Conservation (phyloP, 805 yeast genomes). For the Pichia eremophila region DNA sequence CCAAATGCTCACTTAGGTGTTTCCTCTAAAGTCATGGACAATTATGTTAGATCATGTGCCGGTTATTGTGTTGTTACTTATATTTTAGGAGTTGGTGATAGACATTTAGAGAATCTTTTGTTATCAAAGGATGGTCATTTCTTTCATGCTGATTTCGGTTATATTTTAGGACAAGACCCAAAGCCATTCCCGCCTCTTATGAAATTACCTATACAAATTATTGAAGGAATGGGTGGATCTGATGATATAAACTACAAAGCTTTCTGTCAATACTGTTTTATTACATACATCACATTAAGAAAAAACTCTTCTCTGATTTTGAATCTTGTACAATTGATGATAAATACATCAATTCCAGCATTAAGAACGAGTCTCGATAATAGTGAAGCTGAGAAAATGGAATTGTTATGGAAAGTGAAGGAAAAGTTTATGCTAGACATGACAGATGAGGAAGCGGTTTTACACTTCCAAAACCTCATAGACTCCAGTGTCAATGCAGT, state of each 20-base stretch:
- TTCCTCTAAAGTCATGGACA: constrained; percentile 71
- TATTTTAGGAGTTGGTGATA: constrained; percentile 90
- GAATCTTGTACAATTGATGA: constrained; percentile 88
- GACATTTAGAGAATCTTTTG: constrained; percentile 86
- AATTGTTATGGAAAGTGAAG: constrained; percentile 83
- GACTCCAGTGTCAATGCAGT: constrained; percentile 92
- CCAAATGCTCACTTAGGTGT: constrained; percentile 37
- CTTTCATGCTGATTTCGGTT: constrained; percentile 98
- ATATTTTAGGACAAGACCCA: constrained; percentile 93
- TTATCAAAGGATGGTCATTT: constrained; percentile 73
- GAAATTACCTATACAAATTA: constrained; percentile 93
- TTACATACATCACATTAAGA: constrained; percentile 82
- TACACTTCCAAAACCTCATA: constrained; percentile 88
- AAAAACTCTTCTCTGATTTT: constrained; percentile 84
- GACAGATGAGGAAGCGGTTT: constrained; percentile 92
- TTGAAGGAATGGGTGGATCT: constrained; percentile 97
- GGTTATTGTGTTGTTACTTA: constrained; percentile 97
- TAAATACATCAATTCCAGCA: constrained; percentile 87
- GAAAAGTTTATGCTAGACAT: constrained; percentile 90
- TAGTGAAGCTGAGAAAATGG: constrained; percentile 61
- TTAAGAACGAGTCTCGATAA: constrained; percentile 36
- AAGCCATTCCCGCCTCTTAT: constrained; percentile 97
- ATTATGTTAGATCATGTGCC: constrained; percentile 89
- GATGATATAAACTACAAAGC: constrained; percentile 74
- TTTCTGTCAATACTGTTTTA: constrained; percentile 89